Conservation (phyloP, 805 yeast species). For the Geotrichum ghanense region DNA sequence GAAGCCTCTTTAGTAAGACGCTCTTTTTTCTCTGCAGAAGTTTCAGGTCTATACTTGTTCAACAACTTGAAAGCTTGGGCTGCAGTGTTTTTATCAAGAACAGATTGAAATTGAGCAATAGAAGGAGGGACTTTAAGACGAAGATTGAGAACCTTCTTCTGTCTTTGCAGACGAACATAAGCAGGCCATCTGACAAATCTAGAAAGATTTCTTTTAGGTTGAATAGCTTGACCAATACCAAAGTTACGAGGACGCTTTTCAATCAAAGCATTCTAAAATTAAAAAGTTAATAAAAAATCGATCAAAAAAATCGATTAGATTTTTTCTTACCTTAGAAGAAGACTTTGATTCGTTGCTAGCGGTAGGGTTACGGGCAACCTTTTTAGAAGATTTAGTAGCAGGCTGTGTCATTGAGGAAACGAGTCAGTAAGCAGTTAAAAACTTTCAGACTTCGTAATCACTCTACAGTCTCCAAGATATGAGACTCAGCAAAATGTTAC, state of each 20-base stretch:
- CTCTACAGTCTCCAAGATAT: conserved; percentile 5
- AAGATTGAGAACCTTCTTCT: conserved; percentile 86
- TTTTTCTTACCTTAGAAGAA: conserved; percentile 33
- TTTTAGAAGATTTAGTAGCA: conserved; percentile 35
- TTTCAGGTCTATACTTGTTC: conserved; percentile 99
- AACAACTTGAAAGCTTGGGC: conserved; percentile 92
- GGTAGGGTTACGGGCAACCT: conserved; percentile 98
- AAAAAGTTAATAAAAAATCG: no score
- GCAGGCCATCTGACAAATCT: conserved; percentile 99
- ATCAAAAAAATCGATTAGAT: conserved; percentile 9
- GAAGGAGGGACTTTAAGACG: conserved; percentile 99
- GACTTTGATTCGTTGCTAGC: conserved; percentile 45
- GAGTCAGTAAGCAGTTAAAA: background rate
- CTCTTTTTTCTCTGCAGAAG: conserved; percentile 95
- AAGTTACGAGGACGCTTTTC: conserved; percentile 85
- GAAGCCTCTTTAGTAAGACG: conserved; percentile 98
- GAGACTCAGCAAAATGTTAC: conserved; percentile 3
- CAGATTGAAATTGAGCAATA: conserved; percentile 89
- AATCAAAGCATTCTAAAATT: conserved; percentile 66
- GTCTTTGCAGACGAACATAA: conserved; percentile 97
- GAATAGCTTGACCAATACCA: conserved; percentile 94
- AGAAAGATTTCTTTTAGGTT: conserved; percentile 91
- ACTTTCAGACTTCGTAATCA: conserved; percentile 4
- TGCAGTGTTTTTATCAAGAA: conserved; percentile 98
- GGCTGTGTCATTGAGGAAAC: conserved; percentile 7